phyloP scores from a whole-genome alignment of 257 asterid species.

The Scutellaria galericulata region DNA sequence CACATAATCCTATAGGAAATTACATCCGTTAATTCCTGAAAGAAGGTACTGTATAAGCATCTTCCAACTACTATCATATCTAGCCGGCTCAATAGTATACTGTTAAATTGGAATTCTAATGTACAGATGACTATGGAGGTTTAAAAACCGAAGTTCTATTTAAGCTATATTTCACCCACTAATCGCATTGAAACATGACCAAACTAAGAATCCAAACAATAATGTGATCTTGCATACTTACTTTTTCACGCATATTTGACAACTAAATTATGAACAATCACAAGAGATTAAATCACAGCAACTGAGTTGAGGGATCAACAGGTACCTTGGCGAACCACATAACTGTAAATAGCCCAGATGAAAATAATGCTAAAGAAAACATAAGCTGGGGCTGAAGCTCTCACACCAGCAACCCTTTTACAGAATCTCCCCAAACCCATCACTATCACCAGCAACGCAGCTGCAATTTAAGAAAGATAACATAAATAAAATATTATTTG shows the following conservation, averaged over 20 bases:
- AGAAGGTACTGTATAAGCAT: constrained; percentile 3
- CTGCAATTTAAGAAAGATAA: constrained; percentile 40
- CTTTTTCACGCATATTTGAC: not conserved
- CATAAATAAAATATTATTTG: not conserved
- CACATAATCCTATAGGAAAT: not conserved
- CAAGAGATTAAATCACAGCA: constrained; percentile 21
- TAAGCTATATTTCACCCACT: not conserved
- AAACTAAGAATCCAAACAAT: constrained; percentile 20
- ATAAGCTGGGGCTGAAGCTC: constrained; percentile 61
- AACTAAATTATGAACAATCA: not conserved
- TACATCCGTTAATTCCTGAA: not conserved
- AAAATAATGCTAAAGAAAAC: constrained; percentile 53
- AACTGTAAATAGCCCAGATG: constrained; percentile 50
- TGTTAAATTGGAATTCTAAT: constrained; percentile 1
- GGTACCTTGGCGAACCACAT: constrained; percentile 50
- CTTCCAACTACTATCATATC: constrained; percentile 10
- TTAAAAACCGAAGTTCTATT: not conserved
- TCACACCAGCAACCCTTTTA: constrained; percentile 55
- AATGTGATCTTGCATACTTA: not conserved
- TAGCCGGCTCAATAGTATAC: not conserved
- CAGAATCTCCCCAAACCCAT: constrained; percentile 52
- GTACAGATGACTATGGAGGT: not conserved
- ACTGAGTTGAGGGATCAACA: not conserved
- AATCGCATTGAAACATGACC: constrained; percentile 13
- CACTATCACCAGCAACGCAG: constrained; percentile 41